Base-by-base conservation (phyloP, 805 yeast genomes). In the Saturnispora galanensis region DNA sequence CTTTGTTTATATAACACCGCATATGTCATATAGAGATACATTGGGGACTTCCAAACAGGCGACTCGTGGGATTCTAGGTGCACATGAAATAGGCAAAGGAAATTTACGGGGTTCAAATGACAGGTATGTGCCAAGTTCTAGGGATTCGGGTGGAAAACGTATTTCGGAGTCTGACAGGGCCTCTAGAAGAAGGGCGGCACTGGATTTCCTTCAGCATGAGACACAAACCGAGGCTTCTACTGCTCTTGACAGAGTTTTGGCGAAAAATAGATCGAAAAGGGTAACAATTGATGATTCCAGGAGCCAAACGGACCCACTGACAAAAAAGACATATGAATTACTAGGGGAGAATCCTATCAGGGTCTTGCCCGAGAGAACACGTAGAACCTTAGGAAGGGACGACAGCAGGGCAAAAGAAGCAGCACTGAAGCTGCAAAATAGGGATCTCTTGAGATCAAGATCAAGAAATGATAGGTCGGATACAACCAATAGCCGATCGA, bases 311-410 rank as follows among this genome's bases (percentile, higher is more conserved):
- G 41, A 44, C 41, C 50, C 47, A 30, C 36, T 35, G 13, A 48
- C 48, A 38, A 51, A 47, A 31, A 55, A 51, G 38, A 48, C 57
- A 1, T 52, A 57, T 41, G 60, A 59, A 31, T 41, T 59, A 10
- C 34, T 59, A 8, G 59, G 59, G 2, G 64, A 59, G 38, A 51
- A 54, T 3, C 64, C 64, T 1, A 59, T 60, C 8, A 47, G 53
- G 17, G 39, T 37, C 11, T 50, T 58, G 29, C 39, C 46, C 1
- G 40, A 45, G 30, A 37, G 55, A 5, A 18, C 44, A 2, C 39
- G 41, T 6, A 33, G 41, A 15, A 39, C 36, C 15, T 38, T 48
- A 11, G 32, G 56, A 6, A 47, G 52, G 33, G 49, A 56, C 9
- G 57, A 55, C 10, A 42, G 42, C 2, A 44, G 54, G 8, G 42